These are phyloP conservation scores for Pseudogymnoascus sp. DNA, from an alignment of 2,329 filamentous ascomycete species.

Conservation along the genomic window DNA sequence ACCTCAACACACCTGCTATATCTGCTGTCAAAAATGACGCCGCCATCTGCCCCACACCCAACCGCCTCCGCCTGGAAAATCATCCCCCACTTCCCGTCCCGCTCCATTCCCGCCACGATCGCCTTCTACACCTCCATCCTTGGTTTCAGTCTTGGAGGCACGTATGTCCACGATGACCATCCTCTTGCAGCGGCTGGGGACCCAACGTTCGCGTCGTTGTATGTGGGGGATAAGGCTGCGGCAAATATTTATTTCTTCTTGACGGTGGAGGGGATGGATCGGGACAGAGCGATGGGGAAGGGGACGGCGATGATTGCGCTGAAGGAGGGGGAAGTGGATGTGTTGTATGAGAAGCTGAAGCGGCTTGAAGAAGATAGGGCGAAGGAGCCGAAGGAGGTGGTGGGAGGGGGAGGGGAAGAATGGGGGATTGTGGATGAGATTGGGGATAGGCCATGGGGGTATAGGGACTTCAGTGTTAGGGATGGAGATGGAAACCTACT, in stretches of 20 bases:
- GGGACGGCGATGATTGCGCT: background rate
- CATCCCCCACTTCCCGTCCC: slow-evolving; percentile 9
- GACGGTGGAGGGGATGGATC: background rate
- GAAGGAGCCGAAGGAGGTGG: background rate
- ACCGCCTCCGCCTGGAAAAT: slow-evolving; percentile 8
- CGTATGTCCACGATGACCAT: background rate
- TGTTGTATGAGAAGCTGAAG: background rate
- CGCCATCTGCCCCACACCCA: background rate
- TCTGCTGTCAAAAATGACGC: background rate
- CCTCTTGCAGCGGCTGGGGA: background rate
- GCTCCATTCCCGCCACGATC: background rate
- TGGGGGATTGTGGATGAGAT: background rate
- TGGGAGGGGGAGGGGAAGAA: background rate
- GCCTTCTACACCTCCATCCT: background rate
- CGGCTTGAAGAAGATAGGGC: background rate
- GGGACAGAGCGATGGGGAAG: background rate
- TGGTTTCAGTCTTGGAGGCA: background rate
- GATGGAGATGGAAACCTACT: slow-evolving; percentile 7
- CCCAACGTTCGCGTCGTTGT: background rate
- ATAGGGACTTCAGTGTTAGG: background rate
- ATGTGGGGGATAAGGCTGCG: background rate
- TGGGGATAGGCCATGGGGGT: slow-evolving; percentile 8
- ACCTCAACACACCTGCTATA: background rate
- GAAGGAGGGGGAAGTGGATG: background rate
- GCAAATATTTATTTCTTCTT: background rate